Evolutionary conservation across 164 flowering plant genomes (phyloP).

Genomic region (Piper longum): DNA sequence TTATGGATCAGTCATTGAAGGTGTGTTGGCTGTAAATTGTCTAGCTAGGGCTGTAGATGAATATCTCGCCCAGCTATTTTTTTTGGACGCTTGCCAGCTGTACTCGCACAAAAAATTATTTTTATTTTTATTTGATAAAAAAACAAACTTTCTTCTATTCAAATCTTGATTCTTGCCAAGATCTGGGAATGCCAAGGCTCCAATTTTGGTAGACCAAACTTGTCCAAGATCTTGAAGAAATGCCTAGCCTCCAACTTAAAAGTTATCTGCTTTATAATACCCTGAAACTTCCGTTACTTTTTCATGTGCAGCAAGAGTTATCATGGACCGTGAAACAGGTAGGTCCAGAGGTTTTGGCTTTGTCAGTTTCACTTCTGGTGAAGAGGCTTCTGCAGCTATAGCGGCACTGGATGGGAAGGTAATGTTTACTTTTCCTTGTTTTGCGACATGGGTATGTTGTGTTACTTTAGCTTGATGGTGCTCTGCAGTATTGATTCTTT

Average conservation of each 20-base stretch:
- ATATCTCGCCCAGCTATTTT: too few species aligned
- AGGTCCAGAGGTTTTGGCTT: slow-evolving; percentile 48
- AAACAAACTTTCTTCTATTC: too few species aligned
- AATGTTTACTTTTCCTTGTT: not conserved
- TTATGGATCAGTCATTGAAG: slow-evolving; percentile 36
- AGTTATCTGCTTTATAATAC: not conserved
- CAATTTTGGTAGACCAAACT: too few species aligned
- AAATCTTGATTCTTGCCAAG: too few species aligned
- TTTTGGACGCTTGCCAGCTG: too few species aligned
- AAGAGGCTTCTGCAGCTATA: slow-evolving; percentile 31
- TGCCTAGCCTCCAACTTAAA: too few species aligned
- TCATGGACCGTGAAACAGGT: slow-evolving; percentile 32
- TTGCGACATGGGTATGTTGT: not conserved
- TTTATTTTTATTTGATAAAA: too few species aligned
- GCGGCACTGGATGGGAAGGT: slow-evolving; percentile 40
- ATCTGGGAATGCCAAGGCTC: too few species aligned
- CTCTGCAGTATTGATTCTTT: not conserved
- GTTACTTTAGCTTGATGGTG: not conserved
- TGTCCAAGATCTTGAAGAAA: too few species aligned
- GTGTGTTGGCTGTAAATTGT: slow-evolving; percentile 5
- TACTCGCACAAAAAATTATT: too few species aligned
- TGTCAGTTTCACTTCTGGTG: slow-evolving; percentile 27
- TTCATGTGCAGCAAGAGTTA: slow-evolving; percentile 27
- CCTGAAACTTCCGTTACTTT: not conserved
- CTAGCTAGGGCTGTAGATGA: not conserved